Conservation (phyloP, 176 grass and related monocot genomes). For the Alopecurus myosuroides region DNA sequence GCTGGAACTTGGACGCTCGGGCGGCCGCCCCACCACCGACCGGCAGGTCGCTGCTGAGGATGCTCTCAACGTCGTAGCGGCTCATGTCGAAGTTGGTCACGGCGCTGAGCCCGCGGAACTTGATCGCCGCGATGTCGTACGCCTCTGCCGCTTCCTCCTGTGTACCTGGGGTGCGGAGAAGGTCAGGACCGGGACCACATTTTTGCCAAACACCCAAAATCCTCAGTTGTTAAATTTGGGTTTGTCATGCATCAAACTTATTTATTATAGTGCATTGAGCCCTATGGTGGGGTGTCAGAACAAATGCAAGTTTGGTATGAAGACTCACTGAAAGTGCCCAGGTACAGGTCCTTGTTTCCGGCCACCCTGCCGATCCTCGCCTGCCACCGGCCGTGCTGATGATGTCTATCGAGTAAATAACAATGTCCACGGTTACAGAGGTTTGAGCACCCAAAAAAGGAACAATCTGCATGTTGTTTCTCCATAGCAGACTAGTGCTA, state of each 20-base stretch:
- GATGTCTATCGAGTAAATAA: conserved; percentile 48
- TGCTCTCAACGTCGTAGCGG: conserved; percentile 87
- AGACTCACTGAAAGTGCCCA: conserved; percentile 85
- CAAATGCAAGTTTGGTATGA: neutral
- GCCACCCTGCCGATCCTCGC: conserved; percentile 93
- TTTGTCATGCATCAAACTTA: neutral
- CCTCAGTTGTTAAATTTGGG: neutral
- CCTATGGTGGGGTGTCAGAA: neutral
- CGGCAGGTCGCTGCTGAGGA: conserved; percentile 81
- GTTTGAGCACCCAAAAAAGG: neutral
- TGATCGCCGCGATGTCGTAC: conserved; percentile 92
- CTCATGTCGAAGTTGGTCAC: conserved; percentile 99
- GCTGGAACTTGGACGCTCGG: conserved; percentile 27
- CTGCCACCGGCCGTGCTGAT: conserved; percentile 94
- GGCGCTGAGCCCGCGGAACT: conserved; percentile 81
- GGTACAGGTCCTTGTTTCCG: conserved; percentile 96
- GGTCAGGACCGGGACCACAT: neutral
- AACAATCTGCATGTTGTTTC: neutral
- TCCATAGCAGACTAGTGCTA: neutral
- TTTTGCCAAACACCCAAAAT: neutral
- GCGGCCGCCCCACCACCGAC: conserved; percentile 30
- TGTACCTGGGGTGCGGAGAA: conserved; percentile 44
- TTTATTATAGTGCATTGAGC: neutral
- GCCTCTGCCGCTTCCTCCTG: conserved; percentile 94
- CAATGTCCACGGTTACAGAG: neutral